phyloP scores from a whole-genome alignment of 164 flowering plant genomes.

The Chimonanthus salicifolius region DNA sequence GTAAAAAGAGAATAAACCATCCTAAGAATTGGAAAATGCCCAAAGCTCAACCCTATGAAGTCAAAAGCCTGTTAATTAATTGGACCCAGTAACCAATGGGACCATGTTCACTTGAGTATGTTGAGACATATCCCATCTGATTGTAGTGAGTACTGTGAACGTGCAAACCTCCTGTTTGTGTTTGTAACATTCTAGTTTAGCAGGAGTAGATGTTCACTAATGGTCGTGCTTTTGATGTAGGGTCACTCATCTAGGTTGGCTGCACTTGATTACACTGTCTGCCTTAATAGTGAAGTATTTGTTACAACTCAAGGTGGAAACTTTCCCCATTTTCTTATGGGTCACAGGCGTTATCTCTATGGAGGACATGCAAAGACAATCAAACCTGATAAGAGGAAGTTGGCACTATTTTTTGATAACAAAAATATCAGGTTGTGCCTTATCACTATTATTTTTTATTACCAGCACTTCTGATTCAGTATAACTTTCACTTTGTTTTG shows the following conservation, averaged over 20 bases:
- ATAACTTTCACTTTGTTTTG: neutral
- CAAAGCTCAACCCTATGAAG: too few relatives aligned
- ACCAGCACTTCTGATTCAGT: neutral
- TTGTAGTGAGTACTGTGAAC: neutral
- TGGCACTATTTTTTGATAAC: conserved; percentile 66
- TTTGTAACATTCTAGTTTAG: neutral
- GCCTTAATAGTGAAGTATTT: conserved; percentile 91
- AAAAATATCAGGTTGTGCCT: conserved; percentile 55
- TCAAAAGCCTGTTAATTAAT: too few relatives aligned
- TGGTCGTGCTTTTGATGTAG: conserved; percentile 37
- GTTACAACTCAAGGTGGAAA: conserved; percentile 97
- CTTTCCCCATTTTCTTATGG: conserved; percentile 95
- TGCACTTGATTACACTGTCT: conserved; percentile 90
- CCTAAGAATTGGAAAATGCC: too few relatives aligned
- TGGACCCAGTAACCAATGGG: too few relatives aligned
- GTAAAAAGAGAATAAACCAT: too few relatives aligned
- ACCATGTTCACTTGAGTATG: neutral
- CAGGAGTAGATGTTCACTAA: conserved; percentile 10
- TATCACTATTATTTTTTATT: neutral
- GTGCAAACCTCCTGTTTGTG: neutral
- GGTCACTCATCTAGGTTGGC: conserved; percentile 94
- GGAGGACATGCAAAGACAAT: conserved; percentile 90
- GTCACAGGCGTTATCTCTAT: conserved; percentile 79
- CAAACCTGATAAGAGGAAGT: conserved; percentile 81
- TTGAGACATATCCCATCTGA: neutral